Evolutionary conservation across 495 filamentous ascomycete species (phyloP).

Genomic region (Neurospora sublineolata): DNA sequence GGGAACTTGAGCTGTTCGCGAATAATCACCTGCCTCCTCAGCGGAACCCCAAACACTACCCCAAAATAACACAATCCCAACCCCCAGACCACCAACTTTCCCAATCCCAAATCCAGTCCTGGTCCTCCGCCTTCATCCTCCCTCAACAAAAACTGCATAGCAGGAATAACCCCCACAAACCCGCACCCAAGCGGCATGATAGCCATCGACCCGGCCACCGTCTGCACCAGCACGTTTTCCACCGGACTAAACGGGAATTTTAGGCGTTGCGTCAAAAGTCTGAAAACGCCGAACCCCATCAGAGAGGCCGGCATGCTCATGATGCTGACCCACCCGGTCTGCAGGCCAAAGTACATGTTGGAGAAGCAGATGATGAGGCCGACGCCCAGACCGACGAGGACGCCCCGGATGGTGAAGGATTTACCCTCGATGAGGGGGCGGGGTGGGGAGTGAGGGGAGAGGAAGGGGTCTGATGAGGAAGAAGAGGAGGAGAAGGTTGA

Average conservation of each 20-base stretch:
- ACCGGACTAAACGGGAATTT: conserved; percentile 78
- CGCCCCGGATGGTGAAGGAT: conserved; percentile 74
- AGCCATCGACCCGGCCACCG: conserved; percentile 86
- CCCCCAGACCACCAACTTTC: conserved; percentile 77
- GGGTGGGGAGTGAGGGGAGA: not conserved
- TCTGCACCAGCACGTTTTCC: conserved; percentile 96
- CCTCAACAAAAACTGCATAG: conserved; percentile 73
- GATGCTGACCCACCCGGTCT: conserved; percentile 76
- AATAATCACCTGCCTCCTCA: conserved; percentile 68
- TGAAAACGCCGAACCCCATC: conserved; percentile 95
- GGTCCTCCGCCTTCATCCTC: conserved; percentile 53
- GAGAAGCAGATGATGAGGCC: conserved; percentile 87
- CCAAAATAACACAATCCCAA: conserved; percentile 90
- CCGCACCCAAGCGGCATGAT: conserved; percentile 96
- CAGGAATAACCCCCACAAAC: conserved; percentile 77
- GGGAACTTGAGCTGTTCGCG: conserved; percentile 88
- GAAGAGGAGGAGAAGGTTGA: not conserved
- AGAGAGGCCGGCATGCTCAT: conserved; percentile 82
- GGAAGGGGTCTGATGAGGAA: not conserved
- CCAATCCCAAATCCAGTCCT: conserved; percentile 49
- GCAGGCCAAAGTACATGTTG: conserved; percentile 95
- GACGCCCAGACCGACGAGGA: conserved; percentile 70
- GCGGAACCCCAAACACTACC: conserved; percentile 87
- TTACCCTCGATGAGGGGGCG: conserved; percentile 20
- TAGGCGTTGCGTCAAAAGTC: conserved; percentile 52